Evolutionary conservation across 2,329 filamentous ascomycete genomes (phyloP).

Genomic region (Neurospora crassa): DNA sequence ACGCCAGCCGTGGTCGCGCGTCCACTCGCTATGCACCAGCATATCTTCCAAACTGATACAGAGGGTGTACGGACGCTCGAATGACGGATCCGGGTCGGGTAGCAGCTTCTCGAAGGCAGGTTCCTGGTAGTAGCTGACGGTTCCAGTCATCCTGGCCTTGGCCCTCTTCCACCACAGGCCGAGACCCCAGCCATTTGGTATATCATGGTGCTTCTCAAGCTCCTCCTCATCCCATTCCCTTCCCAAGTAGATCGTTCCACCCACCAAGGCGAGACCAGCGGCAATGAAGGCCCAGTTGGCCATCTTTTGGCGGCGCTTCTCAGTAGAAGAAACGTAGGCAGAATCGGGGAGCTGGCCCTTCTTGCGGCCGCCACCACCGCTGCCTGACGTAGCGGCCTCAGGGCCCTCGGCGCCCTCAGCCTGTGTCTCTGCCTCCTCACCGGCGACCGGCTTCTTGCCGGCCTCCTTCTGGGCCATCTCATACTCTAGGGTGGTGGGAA

Average conservation of each 20-base stretch:
- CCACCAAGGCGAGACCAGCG: constrained; percentile 45
- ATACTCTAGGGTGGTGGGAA: constrained; percentile 79
- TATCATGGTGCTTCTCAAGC: constrained; percentile 55
- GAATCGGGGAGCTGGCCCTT: constrained; percentile 63
- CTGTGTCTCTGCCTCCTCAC: neutral
- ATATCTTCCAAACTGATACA: constrained; percentile 90
- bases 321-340: constrained; percentile 83
- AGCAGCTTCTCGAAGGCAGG: constrained; percentile 90
- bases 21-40: constrained; percentile 91
- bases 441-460: neutral
- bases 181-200: constrained; percentile 71
- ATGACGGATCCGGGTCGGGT: constrained; percentile 68
- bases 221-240: constrained; percentile 84
- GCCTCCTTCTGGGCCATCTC: constrained; percentile 42
- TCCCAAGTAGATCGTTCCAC: constrained; percentile 65
- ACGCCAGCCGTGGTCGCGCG: constrained; percentile 87
- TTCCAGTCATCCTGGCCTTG: constrained; percentile 62
- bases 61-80: constrained; percentile 82
- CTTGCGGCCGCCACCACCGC: constrained; percentile 40
- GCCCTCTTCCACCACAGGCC: constrained; percentile 72
- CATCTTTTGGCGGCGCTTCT: constrained; percentile 67
- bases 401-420: constrained; percentile 19
- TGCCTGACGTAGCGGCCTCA: constrained; percentile 25
- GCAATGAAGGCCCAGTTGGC: constrained; percentile 65
- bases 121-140: constrained; percentile 89